Percentiles rank a stretch among this genome's conserved stretches.
phyloP scores from a whole-genome alignment of 1,284 basidiomycete species.

The Rhodotorula sp. region DNA sequence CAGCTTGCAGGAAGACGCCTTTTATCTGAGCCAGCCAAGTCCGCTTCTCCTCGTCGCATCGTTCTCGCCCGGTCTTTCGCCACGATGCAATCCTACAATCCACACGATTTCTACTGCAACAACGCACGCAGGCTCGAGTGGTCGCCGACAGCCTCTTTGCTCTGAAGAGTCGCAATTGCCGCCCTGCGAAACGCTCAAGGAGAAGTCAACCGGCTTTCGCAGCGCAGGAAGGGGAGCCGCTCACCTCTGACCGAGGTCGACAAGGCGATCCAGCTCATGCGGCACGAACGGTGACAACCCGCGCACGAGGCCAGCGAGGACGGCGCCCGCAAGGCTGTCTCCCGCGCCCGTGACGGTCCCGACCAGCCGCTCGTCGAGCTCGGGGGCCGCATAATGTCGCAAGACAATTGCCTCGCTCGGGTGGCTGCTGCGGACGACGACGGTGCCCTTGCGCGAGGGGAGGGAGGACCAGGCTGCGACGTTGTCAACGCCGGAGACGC shows the following conservation, averaged over 20 bases:
- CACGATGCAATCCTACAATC: no score
- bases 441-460: constrained; percentile 12
- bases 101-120: neutral
- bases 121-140: constrained; percentile 2
- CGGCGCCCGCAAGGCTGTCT: constrained; percentile 54
- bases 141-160: constrained; percentile 33
- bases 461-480: constrained; percentile 20
- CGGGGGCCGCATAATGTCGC: constrained; percentile 55
- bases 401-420: no score
- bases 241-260: constrained; percentile 36
- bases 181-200: neutral
- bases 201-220: neutral
- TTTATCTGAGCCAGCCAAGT: no score
- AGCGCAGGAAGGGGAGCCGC: neutral
- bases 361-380: constrained; percentile 53
- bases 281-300: constrained; percentile 19
- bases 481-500: constrained; percentile 23
- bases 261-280: constrained; percentile 25
- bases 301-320: constrained; percentile 56
- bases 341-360: constrained; percentile 86
- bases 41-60: no score
- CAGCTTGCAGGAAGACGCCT: no score
- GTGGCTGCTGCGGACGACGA: constrained; percentile 19
- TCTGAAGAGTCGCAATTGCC: constrained; percentile 21
- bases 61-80: no score